Conservation (phyloP, 208 protist genomes). For the Leishmania arabica region DNA sequence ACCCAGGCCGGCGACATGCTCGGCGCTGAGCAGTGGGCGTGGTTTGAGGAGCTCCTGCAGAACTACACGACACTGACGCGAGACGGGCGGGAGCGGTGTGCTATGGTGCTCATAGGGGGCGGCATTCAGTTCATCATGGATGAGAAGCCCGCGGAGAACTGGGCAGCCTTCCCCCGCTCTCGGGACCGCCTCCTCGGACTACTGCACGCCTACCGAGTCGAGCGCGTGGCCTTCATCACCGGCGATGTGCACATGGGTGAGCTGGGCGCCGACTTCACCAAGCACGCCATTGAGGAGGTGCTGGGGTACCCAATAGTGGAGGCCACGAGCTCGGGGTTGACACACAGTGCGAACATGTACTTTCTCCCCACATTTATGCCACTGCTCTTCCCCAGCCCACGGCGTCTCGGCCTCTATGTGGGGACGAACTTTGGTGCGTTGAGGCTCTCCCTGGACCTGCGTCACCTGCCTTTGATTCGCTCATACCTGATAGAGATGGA, state of each 20-base stretch:
- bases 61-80: constrained; percentile 26
- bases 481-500: constrained; percentile 14
- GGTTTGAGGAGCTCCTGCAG: constrained; percentile 58
- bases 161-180: constrained; percentile 63
- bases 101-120: constrained; percentile 68
- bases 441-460: constrained; percentile 39
- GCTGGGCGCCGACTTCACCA: constrained; percentile 59
- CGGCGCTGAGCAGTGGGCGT: constrained; percentile 79
- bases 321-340: constrained; percentile 82
- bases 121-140: constrained; percentile 83
- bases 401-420: constrained; percentile 63
- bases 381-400: constrained; percentile 44
- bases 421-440: constrained; percentile 74
- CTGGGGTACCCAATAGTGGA: constrained; percentile 79
- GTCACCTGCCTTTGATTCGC: constrained; percentile 14
- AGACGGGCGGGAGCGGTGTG: constrained; percentile 43
- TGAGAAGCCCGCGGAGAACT: constrained; percentile 77
- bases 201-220: constrained; percentile 38
- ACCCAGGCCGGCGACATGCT: constrained; percentile 73
- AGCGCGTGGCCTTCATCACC: constrained; percentile 77
- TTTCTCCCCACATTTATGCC: constrained; percentile 42
- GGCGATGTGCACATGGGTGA: constrained; percentile 90
- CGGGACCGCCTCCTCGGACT: constrained; percentile 62
- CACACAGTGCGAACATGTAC: constrained; percentile 70
- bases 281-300: constrained; percentile 27